Conservation (phyloP, 768 basidiomycete species). For the Phaeolepiota aurea region DNA sequence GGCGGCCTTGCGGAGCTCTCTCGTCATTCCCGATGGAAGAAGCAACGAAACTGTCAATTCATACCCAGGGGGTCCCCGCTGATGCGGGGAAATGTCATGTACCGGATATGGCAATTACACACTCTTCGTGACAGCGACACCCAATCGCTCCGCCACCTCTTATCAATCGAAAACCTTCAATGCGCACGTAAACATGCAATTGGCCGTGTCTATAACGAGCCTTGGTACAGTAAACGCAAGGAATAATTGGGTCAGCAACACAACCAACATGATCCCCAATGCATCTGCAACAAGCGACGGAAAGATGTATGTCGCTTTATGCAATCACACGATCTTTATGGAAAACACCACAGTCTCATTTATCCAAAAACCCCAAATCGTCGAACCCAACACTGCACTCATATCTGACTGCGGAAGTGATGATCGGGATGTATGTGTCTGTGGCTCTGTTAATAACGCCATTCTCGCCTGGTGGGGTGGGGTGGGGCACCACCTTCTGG, state of each 20-base stretch:
- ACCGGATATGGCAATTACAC: constrained; percentile 6
- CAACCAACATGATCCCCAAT: constrained; percentile 7
- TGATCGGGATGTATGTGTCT: constrained; percentile 7
- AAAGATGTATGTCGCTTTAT: constrained; percentile 8
- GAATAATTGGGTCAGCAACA: constrained; percentile 9
- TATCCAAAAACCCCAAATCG: not conserved
- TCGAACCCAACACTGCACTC: constrained; percentile 1
- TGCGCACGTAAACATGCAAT: constrained; percentile 1
- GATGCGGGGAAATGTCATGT: constrained; percentile 6
- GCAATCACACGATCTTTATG: constrained; percentile 8
- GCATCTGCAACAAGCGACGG: constrained; percentile 8
- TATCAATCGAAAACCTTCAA: not conserved
- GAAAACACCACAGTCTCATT: not conserved
- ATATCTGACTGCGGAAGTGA: constrained; percentile 7
- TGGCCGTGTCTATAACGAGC: constrained; percentile 3
- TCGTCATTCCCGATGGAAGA: constrained; percentile 8
- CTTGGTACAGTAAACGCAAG: constrained; percentile 5
- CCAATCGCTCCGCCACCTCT: not conserved
- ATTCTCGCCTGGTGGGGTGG: constrained; percentile 14
- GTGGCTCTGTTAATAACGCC: constrained; percentile 12
- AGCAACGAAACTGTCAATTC: constrained; percentile 4
- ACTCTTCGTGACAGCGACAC: not conserved
- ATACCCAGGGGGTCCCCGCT: constrained; percentile 6
- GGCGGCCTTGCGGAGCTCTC: constrained; percentile 5
- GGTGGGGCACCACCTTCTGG: constrained; percentile 9